These are phyloP conservation scores for Cytidiella melzeri DNA, from an alignment of 768 basidiomycete species.

Conservation along the genomic window DNA sequence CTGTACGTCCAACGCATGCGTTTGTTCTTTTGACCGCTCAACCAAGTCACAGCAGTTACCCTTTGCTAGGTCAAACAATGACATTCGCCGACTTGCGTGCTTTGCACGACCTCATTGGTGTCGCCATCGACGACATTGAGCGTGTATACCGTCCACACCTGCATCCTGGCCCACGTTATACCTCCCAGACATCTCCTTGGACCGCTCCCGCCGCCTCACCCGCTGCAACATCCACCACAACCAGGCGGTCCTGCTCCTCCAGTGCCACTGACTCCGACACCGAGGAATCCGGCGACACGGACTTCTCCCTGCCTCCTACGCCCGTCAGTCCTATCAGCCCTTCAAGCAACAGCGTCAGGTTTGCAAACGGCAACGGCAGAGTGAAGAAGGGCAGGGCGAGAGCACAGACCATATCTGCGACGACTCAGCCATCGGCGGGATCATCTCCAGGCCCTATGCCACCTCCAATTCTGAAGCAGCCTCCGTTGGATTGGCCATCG, in stretches of 20 bases:
- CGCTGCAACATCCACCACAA: not conserved
- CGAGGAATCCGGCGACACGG: constrained; percentile 6
- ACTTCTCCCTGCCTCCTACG: constrained; percentile 1
- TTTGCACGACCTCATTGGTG: constrained; percentile 59
- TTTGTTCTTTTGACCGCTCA: not conserved
- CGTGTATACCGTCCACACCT: constrained; percentile 32
- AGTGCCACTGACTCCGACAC: constrained; percentile 5
- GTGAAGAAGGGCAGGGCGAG: constrained; percentile 1
- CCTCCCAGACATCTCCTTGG: constrained; percentile 6
- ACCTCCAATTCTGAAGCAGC: constrained; percentile 11
- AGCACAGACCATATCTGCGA: constrained; percentile 5
- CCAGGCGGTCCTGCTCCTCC: constrained; percentile 1
- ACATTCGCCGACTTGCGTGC: constrained; percentile 60
- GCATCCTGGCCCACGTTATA: not conserved
- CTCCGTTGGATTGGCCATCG: constrained; percentile 10
- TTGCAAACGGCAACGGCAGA: constrained; percentile 1
- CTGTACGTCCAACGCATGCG: not conserved
- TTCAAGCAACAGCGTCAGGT: constrained; percentile 6
- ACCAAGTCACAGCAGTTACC: not conserved
- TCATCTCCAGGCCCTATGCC: not conserved
- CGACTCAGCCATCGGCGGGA: constrained; percentile 1
- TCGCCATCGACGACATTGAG: constrained; percentile 66
- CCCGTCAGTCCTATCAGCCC: constrained; percentile 4
- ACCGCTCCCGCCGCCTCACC: not conserved
- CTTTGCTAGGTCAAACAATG: constrained; percentile 17